phyloP scores from a whole-genome alignment of 768 basidiomycete genomes.

The Russula compacta region DNA sequence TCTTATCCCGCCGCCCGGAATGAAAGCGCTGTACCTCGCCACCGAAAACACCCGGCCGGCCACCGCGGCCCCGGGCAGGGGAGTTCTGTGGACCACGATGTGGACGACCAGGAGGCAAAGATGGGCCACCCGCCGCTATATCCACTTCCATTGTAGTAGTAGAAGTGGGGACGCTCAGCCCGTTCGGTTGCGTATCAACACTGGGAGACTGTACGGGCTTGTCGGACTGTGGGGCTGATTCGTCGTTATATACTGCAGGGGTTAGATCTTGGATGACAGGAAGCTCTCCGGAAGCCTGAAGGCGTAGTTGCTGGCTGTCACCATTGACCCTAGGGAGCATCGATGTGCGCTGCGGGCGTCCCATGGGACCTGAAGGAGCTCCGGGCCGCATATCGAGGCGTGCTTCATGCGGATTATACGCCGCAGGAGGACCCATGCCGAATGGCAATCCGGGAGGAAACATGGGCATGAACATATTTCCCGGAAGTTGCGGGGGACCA shows the following conservation, averaged over 20 bases:
- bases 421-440: constrained; percentile 36
- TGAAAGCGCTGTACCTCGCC: constrained; percentile 60
- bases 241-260: constrained; percentile 35
- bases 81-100: constrained; percentile 3
- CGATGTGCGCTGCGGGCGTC: constrained; percentile 44
- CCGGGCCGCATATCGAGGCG: constrained; percentile 70
- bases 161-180: background rate
- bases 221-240: constrained; percentile 1
- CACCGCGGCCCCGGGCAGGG: constrained; percentile 30
- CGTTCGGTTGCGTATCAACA: background rate
- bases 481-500: constrained; percentile 34
- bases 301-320: constrained; percentile 30
- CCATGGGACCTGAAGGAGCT: constrained; percentile 24
- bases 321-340: constrained; percentile 48
- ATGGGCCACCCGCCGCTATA: constrained; percentile 31
- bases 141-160: constrained; percentile 19
- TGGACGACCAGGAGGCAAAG: constrained; percentile 17
- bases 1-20: constrained; percentile 62
- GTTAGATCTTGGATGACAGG: constrained; percentile 82
- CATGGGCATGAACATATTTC: constrained; percentile 58
- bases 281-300: constrained; percentile 53
- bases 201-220: background rate
- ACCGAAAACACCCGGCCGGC: constrained; percentile 48
- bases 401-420: constrained; percentile 71
- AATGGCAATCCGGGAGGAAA: constrained; percentile 53